Conservation (phyloP, 1,284 basidiomycete genomes). For the Leccinum pseudoinsigne region DNA sequence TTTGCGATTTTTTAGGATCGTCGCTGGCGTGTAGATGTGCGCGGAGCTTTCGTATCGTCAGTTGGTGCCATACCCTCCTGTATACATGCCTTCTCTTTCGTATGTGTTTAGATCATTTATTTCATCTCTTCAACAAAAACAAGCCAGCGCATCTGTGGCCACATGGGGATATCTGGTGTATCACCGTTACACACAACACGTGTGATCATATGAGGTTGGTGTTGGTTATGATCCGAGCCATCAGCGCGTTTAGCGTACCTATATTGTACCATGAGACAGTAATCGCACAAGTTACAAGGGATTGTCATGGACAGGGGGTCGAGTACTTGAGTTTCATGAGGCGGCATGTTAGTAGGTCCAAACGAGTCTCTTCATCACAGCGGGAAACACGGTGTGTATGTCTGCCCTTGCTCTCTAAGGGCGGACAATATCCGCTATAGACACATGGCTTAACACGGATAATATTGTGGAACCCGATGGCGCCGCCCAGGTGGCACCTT, state of each 20-base stretch:
- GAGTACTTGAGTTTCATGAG: not conserved
- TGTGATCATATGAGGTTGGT: not conserved
- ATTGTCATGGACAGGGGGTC: not conserved
- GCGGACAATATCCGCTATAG: not conserved
- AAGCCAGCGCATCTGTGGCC: not conserved
- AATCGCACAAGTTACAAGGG: not conserved
- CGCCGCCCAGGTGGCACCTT: not conserved
- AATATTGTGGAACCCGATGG: not conserved
- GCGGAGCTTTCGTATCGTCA: conserved; percentile 12
- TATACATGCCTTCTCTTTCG: conserved; percentile 20
- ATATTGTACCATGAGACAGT: not conserved
- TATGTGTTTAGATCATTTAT: conserved; percentile 21
- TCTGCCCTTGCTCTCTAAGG: not conserved
- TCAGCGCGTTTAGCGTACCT: not conserved
- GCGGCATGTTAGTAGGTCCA: not conserved
- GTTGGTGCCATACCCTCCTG: conserved; percentile 33
- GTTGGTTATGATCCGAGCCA: not conserved
- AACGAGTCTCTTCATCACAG: not conserved
- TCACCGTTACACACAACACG: not conserved
- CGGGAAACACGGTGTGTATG: not conserved
- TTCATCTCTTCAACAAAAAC: conserved; percentile 6
- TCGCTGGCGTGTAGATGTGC: conserved; percentile 33
- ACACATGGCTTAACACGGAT: not conserved
- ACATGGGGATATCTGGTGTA: not conserved
- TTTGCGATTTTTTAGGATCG: conserved; percentile 24